These are phyloP conservation scores for Jasminum sambac DNA, from an alignment of 257 asterid genomes.

Conservation along the genomic window DNA sequence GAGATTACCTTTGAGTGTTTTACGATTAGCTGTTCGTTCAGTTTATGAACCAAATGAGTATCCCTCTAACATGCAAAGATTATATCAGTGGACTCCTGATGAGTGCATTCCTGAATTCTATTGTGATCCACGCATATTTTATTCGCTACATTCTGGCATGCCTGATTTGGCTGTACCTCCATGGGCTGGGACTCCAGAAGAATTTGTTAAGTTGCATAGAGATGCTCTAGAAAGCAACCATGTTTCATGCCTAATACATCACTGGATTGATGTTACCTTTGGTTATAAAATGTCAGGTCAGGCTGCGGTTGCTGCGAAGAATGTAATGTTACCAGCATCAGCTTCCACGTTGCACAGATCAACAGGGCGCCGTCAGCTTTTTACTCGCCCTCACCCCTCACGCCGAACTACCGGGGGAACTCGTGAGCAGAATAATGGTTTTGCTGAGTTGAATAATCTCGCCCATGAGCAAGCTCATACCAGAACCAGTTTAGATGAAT, in stretches of 20 bases:
- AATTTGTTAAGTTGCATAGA: slow-evolving; percentile 83
- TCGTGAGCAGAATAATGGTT: slow-evolving; percentile 28
- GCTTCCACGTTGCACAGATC: slow-evolving; percentile 58
- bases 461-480: slow-evolving; percentile 25
- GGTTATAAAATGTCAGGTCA: slow-evolving; percentile 94
- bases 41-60: slow-evolving; percentile 99
- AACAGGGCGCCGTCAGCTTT: slow-evolving; percentile 88
- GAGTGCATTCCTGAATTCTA: slow-evolving; percentile 98
- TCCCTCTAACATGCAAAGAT: slow-evolving; percentile 95
- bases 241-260: slow-evolving; percentile 74
- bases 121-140: slow-evolving; percentile 78
- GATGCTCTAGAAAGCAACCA: slow-evolving; percentile 73
- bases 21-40: slow-evolving; percentile 87
- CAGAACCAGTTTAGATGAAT: slow-evolving; percentile 48
- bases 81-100: slow-evolving; percentile 98
- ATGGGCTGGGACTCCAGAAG: slow-evolving; percentile 88
- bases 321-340: slow-evolving; percentile 84
- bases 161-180: slow-evolving; percentile 89
- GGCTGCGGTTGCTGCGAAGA: slow-evolving; percentile 88
- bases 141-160: slow-evolving; percentile 88
- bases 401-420: slow-evolving; percentile 42
- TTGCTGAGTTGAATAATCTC: slow-evolving; percentile 25
- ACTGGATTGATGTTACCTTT: slow-evolving; percentile 95
- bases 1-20: slow-evolving; percentile 82
- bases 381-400: slow-evolving; percentile 83